Evolutionary conservation across 495 filamentous ascomycete genomes (phyloP), one percentile per base, ranked within the genome.

Genomic region (Letharia columbiana): DNA sequence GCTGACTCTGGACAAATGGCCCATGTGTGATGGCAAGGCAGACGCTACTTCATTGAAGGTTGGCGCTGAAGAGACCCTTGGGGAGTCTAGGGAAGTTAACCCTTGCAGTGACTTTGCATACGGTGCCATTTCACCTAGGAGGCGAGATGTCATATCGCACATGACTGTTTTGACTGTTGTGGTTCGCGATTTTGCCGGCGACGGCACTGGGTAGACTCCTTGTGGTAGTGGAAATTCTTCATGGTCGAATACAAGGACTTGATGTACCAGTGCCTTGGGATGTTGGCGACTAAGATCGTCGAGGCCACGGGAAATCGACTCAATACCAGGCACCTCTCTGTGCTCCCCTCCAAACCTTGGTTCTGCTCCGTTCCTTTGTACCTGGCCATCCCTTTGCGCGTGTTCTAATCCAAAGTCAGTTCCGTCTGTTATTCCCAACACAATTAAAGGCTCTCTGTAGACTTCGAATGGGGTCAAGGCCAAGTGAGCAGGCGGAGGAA

Each of bases 141-240:
- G 76, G 23, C 89, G 71, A 28, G 91, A 88, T 7, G 91, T 93
- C 58, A 96, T 84, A 75, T 97, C 92, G 73, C 94, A 96, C 81
- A 98, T 87, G 68, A 96, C 84, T 4, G 91, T 96, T 75, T 94
- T 96, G 80, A 96, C 92, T 6, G 90, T 96, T n/a, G 91, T 95
- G 56, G 86, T 83, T 73, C 86, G 89, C 44, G 86, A 90, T 28
- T 84, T 80, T 64, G 87, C 82, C 23, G 80, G 79, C 0, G 86
- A 82, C n/a, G 91, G 92, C 20, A 98, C 85, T 61, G 86, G 81
- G 45, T 89, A 78, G 42, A 95, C 75, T 70, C 78, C 78, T 39
- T 79, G 74, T 42, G 82, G 75, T 76, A 76, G 77, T 79, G 33
- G 66, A 68, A 67, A 77, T 3, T 67, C 74, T 39, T 76, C 77